Conservation (phyloP, 345 rosid species). For the Lepidium africanum region DNA sequence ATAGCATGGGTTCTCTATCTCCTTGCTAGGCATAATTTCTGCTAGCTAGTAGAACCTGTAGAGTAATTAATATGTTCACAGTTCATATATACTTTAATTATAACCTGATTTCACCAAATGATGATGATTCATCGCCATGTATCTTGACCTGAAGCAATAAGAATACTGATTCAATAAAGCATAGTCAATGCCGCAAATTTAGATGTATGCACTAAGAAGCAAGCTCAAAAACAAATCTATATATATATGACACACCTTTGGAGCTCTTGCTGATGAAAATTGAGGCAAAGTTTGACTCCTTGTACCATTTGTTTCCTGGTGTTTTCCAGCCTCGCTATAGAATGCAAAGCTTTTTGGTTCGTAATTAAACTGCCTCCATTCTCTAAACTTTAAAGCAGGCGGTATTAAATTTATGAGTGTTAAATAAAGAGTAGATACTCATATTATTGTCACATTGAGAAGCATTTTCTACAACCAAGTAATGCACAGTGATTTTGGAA, state of each 20-base stretch:
- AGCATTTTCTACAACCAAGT: not conserved
- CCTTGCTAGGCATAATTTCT: not conserved
- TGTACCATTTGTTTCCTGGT: conserved; percentile 18
- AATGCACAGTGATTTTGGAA: not conserved
- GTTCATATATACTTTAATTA: not conserved
- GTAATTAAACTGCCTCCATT: conserved; percentile 57
- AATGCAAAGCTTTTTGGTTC: conserved; percentile 47
- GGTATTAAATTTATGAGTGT: not conserved
- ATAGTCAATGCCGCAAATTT: not conserved
- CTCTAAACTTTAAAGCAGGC: conserved; percentile 26
- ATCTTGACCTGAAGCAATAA: conserved; percentile 25
- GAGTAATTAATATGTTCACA: not conserved
- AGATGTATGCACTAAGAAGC: not conserved
- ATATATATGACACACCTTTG: conserved; percentile 38
- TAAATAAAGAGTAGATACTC: not conserved
- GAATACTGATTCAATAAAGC: not conserved
- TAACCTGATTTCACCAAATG: conserved; percentile 42
- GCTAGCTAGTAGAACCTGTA: not conserved
- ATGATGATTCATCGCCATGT: conserved; percentile 10
- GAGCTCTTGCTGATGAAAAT: conserved; percentile 67
- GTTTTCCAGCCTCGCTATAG: conserved; percentile 27
- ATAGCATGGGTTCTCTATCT: not conserved
- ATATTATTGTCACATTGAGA: not conserved
- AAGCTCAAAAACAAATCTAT: not conserved
- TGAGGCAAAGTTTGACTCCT: conserved; percentile 46